Conservation (phyloP, 1,139 yeast species). For the Sugiyamaella neomexicana region DNA sequence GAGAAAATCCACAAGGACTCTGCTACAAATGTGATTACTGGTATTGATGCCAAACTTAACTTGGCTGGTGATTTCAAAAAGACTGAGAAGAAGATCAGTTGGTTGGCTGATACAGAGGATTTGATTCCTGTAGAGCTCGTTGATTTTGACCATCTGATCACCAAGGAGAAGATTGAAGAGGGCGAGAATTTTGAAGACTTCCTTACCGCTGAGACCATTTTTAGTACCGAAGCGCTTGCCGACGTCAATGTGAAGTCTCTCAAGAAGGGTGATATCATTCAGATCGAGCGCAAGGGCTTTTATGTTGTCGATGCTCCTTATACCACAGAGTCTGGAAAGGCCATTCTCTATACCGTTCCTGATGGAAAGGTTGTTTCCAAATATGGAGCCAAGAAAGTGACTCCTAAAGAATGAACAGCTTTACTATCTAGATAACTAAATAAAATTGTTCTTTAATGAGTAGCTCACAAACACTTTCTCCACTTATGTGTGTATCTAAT, state of each 20-base stretch:
- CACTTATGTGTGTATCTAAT: too few relatives aligned
- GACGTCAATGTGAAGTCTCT: conserved; percentile 75
- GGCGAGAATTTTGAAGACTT: conserved; percentile 93
- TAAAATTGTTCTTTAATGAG: too few relatives aligned
- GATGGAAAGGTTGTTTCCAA: conserved; percentile 90
- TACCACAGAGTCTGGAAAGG: conserved; percentile 55
- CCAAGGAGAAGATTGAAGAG: conserved; percentile 94
- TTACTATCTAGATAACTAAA: not conserved
- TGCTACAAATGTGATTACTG: conserved; percentile 51
- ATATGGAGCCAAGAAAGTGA: conserved; percentile 64
- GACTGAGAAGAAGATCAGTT: conserved; percentile 91
- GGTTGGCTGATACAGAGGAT: conserved; percentile 80
- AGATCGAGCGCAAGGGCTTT: conserved; percentile 97
- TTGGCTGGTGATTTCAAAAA: conserved; percentile 97
- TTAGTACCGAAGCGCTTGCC: conserved; percentile 75
- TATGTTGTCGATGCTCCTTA: conserved; percentile 74
- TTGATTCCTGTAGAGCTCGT: conserved; percentile 76
- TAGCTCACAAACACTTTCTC: too few relatives aligned
- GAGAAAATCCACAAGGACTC: conserved; percentile 62
- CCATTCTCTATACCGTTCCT: conserved; percentile 89
- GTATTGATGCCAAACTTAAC: conserved; percentile 77
- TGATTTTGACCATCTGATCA: conserved; percentile 93
- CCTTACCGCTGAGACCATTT: conserved; percentile 85
- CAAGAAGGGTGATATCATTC: conserved; percentile 84
- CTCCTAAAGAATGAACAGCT: not conserved